Base-by-base conservation (phyloP, 2,329 filamentous ascomycete species). In the Hymenoscyphus repandus region DNA sequence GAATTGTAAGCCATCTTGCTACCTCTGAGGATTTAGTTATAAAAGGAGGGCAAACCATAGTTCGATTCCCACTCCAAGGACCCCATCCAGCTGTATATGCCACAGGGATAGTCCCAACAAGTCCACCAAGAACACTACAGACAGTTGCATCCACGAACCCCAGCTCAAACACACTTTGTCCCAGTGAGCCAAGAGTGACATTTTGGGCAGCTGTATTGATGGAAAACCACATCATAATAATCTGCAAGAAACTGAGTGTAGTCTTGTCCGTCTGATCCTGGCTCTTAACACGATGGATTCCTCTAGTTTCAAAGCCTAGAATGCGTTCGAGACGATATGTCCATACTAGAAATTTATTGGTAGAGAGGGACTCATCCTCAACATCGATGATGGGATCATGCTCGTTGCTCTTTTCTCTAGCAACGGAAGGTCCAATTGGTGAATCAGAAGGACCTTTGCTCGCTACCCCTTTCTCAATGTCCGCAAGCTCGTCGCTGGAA, bases 141-240 rank as follows among this genome's bases (percentile, higher is more conserved):
- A 83, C 62, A 6, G 74, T 71, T 40, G 76, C 72, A 59, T 85
- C 81, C 12, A 71, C 57, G 56, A 84, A 84, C 17, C 77, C 75
- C 5, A 85, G 69, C 3, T 72, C 72, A 64, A 78, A 85, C 1
- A 82, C 72, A 2, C 74, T 72, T 1, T 80, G 78, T 0, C 80
- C 81, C 15, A 84, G 71, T 74, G 83, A 81, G 1, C 79, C 81
- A n/a, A 84, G 69, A 0, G 79, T 82, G 40, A 84, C 75, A 56
- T 84, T 83, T 66, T 83, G 82, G 22, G 80, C 77, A 2, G 78
- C 77, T 9, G 83, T 68, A 59, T 85, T 84, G 63, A 83, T 75
- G 9, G 76, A 79, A 54, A 82, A 74, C 81, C 80, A 85, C 44
- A 85, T 66, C 45, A 78, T 62, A 43, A 73, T 71, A 42, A 65